These are phyloP conservation scores for Casaregolazyma suthepensis DNA, from an alignment of 1,139 yeast genomes.

Conservation along the genomic window DNA sequence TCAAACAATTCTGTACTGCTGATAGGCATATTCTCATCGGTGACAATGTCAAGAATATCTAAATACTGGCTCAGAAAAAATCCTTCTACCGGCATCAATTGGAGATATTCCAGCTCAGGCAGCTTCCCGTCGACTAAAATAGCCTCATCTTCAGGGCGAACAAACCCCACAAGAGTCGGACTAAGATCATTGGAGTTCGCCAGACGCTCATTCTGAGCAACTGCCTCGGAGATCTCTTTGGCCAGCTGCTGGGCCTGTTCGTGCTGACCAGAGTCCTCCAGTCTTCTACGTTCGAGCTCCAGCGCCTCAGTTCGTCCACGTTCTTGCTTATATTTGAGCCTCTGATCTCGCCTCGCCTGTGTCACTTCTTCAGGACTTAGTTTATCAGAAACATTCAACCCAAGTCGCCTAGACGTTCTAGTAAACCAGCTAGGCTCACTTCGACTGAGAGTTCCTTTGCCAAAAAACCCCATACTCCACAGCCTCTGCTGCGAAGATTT, in stretches of 20 bases:
- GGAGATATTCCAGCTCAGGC: conserved; percentile 55
- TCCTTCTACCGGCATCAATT: conserved; percentile 71
- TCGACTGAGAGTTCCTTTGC: conserved; percentile 83
- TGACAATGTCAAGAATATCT: conserved; percentile 33
- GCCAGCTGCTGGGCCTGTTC: conserved; percentile 4
- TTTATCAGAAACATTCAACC: conserved; percentile 34
- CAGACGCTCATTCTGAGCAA: conserved; percentile 9
- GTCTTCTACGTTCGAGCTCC: conserved; percentile 26
- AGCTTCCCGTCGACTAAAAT: conserved; percentile 37
- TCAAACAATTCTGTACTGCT: conserved; percentile 10
- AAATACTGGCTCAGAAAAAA: conserved; percentile 58
- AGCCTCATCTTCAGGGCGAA: conserved; percentile 20
- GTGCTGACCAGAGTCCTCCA: conserved; percentile 16
- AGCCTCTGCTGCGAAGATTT: conserved; percentile 47
- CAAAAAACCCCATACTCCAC: conserved; percentile 90
- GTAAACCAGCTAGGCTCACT: conserved; percentile 88
- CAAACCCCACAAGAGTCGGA: conserved; percentile 6
- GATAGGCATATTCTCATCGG: background rate
- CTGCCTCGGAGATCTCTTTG: background rate
- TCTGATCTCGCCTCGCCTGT: conserved; percentile 59
- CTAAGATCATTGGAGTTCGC: conserved; percentile 5
- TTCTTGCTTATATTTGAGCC: conserved; percentile 64
- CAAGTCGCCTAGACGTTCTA: conserved; percentile 54
- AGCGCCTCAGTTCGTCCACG: conserved; percentile 34
- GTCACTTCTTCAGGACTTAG: conserved; percentile 68